These are phyloP conservation scores for Cubamyces lactineus DNA, from an alignment of 768 basidiomycete species.

Conservation along the genomic window DNA sequence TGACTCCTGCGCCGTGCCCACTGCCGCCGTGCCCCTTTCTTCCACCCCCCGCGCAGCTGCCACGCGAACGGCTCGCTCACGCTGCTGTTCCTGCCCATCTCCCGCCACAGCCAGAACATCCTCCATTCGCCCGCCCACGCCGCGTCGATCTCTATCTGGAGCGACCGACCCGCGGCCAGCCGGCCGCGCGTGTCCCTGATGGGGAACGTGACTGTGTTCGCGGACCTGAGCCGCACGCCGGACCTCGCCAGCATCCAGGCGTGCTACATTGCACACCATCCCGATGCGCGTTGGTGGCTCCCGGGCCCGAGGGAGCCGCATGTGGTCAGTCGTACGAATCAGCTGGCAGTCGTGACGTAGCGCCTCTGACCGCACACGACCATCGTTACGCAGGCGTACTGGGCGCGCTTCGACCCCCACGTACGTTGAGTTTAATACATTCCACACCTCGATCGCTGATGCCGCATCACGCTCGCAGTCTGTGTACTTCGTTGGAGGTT, in stretches of 20 bases:
- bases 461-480: conserved; percentile 34
- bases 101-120: conserved; percentile 56
- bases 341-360: conserved; percentile 1
- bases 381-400: conserved; percentile 44
- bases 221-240: conserved; percentile 35
- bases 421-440: conserved; percentile 37
- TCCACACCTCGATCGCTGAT: neutral
- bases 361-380: conserved; percentile 15
- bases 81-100: conserved; percentile 55
- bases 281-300: conserved; percentile 55
- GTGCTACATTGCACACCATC: conserved; percentile 51
- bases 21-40: neutral
- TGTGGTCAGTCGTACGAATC: conserved; percentile 38
- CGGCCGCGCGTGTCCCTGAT: conserved; percentile 53
- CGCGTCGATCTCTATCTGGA: conserved; percentile 50
- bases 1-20: conserved; percentile 4
- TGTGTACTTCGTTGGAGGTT: conserved; percentile 58
- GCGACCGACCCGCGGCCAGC: conserved; percentile 45
- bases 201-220: conserved; percentile 51
- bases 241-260: conserved; percentile 38
- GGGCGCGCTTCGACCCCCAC: conserved; percentile 58
- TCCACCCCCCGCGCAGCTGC: conserved; percentile 41
- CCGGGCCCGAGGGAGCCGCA: conserved; percentile 52
- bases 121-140: conserved; percentile 42
- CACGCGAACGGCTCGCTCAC: conserved; percentile 55